Conservation (phyloP, 2,329 filamentous ascomycete genomes). For the Talaromyces sp. region DNA sequence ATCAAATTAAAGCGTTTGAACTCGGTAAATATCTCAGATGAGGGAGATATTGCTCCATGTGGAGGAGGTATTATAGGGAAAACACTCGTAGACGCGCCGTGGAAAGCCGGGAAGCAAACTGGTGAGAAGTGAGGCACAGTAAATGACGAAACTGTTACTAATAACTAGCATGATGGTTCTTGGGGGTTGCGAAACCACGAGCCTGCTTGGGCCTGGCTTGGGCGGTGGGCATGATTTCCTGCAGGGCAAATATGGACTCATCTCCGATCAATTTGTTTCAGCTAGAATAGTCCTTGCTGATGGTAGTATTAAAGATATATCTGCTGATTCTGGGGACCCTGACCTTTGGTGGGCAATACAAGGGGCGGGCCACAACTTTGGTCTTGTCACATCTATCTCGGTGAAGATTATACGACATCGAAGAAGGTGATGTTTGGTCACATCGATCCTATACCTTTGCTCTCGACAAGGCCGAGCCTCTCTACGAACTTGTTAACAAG, state of each 20-base stretch:
- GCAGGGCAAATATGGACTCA: constrained; percentile 18
- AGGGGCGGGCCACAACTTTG: constrained; percentile 42
- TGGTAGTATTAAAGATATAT: constrained; percentile 39
- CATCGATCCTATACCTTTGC: background rate
- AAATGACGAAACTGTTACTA: too few species aligned
- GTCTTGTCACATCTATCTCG: constrained; percentile 27
- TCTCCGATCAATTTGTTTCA: constrained; percentile 39
- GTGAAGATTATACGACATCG: constrained; percentile 26
- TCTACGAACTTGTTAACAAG: background rate
- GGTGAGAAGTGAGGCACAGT: background rate
- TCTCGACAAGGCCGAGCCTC: background rate
- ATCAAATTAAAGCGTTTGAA: background rate
- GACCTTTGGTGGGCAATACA: constrained; percentile 42
- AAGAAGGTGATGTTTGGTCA: background rate
- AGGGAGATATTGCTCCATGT: background rate
- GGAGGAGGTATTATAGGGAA: background rate
- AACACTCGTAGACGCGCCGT: background rate
- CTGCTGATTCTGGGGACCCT: constrained; percentile 13
- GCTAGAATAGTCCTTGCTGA: constrained; percentile 38
- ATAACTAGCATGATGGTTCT: background rate
- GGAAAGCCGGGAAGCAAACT: constrained; percentile 4
- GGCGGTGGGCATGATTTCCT: constrained; percentile 14
- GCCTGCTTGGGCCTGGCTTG: constrained; percentile 13
- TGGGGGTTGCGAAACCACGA: background rate
- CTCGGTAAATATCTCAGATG: background rate